Conservation (phyloP, 805 yeast species). For the Candida schatavii region DNA sequence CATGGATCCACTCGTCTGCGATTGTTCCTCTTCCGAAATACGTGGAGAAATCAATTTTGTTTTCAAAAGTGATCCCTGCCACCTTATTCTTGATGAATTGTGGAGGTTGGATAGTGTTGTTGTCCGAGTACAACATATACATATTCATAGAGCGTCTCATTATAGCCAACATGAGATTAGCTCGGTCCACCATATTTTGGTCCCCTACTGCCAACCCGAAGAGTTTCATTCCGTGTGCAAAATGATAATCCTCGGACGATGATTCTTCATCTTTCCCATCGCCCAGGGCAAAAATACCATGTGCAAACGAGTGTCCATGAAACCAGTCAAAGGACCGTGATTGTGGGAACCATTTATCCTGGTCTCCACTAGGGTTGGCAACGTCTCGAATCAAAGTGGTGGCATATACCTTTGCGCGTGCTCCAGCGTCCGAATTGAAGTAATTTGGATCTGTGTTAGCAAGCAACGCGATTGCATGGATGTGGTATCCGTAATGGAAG, state of each 20-base stretch:
- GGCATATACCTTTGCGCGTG: conserved; percentile 47
- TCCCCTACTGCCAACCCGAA: conserved; percentile 61
- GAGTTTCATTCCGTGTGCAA: conserved; percentile 63
- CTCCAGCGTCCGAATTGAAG: conserved; percentile 7
- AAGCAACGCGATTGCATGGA: conserved; percentile 66
- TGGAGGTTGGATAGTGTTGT: conserved; percentile 55
- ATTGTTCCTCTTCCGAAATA: conserved; percentile 67
- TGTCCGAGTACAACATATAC: conserved; percentile 53
- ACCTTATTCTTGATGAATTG: conserved; percentile 61
- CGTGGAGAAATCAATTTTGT: conserved; percentile 70
- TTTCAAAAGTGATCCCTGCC: conserved; percentile 71
- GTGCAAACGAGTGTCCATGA: conserved; percentile 78
- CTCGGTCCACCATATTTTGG: conserved; percentile 48
- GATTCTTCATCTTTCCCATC: conserved; percentile 80
- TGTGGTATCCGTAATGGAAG: conserved; percentile 73
- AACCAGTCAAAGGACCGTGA: conserved; percentile 72
- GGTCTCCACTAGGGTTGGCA: conserved; percentile 50
- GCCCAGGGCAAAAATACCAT: conserved; percentile 65
- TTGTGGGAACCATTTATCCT: conserved; percentile 60
- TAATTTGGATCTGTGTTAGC: conserved; percentile 49
- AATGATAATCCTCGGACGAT: conserved; percentile 71
- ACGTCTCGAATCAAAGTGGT: conserved; percentile 62
- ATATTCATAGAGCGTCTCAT: conserved; percentile 51
- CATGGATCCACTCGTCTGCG: conserved; percentile 64
- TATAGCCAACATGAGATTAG: conserved; percentile 59